Evolutionary conservation across 805 yeast species (phyloP), one percentile per base, ranked within the genome.

Genomic region (Candida saitoana): DNA sequence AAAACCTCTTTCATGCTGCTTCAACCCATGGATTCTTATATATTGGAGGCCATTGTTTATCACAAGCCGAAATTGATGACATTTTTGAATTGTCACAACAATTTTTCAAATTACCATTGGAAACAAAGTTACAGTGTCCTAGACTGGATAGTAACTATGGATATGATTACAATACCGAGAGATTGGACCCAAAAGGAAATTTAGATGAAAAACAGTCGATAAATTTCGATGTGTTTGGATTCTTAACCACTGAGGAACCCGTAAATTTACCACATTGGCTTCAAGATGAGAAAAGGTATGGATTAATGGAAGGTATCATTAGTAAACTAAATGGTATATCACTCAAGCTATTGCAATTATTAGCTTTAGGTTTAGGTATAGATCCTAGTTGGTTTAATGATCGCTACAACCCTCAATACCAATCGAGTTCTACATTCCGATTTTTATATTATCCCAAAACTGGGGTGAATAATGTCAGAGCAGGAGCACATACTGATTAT

Each of bases 401-500:
- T 8, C 73, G 84, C 51, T 87, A 82, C 51, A 63, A 67, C 27
- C 72, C 80, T 0, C 62, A 62, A n/a, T 67, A 71, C 39, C 57
- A 59, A 7, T 76, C 83, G 18, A 88, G 89, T 11, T 68, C 87
- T 2, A 75, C 86, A 0, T 74, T 85, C 54, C 66, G 95, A 54
- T 67, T 86, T 52, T 63, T 85, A 34, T 85, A 79, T 51, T 85
- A 85, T 52, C 93, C 91, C 1, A 73, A 80, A 33, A 69, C 62
- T 38, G 76, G 79, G 8, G 78, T 77, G 43, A 73, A 77, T 17
- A 74, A 69, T 18, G 73, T 82, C 38, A 69, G 87, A 41, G 91
- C 91, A 2, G 95, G 93, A 34, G 91, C 93, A 5, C 95, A 86
- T 49, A 85, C 95, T 0, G 95, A 86, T 55, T 86, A 85, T 52